Evolutionary conservation across 768 basidiomycete species (phyloP), one percentile per base, ranked within the genome.

Genomic region (Mycena pura): DNA sequence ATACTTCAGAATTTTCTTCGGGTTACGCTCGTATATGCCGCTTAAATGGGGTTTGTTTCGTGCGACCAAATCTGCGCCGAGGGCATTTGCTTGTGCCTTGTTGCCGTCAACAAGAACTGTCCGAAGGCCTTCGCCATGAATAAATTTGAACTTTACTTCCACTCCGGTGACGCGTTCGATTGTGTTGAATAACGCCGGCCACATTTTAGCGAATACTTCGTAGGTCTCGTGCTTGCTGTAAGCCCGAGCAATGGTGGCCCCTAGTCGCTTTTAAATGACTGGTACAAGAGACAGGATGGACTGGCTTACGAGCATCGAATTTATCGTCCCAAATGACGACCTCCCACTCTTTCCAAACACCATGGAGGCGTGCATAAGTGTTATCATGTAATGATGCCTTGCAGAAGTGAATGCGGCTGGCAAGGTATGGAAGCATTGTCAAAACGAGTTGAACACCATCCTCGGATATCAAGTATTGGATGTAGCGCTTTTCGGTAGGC

Each of bases 331-430:
- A 69, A 27, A 69, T 53, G 0, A 68, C 68, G 7, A 69, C 57
- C 21, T 69, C 68, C 68, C 66, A 69, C 49, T 69, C 68, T 39
- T 69, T 69, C 65, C 68, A 69, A 9, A 19, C 19, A 8, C 64
- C 61, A 25, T 65, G 57, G 5, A 59, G 36, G 0, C 67, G 62
- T 7, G 60, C 50, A 28, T 69, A 69, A 1, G 68, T 69, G 32
- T 68, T 66, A 28, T 69, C 68, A 43, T 68, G 67, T 3, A 68
- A 45, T 0, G 64, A 59, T 13, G 29, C 40, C 5, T 59, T 56
- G 0, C 38, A 47, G 2, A 0, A 1, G 45, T 68, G 62, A 44
- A 68, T 60, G n/a, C 24, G 40, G 10, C 47, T n/a, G 21, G 64
- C 64, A 10, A 66, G 50, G 17, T 34, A 36, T 11, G 64, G 56